Evolutionary conservation across 2,329 filamentous ascomycete species (phyloP).

Genomic region (Penicillium sp.): DNA sequence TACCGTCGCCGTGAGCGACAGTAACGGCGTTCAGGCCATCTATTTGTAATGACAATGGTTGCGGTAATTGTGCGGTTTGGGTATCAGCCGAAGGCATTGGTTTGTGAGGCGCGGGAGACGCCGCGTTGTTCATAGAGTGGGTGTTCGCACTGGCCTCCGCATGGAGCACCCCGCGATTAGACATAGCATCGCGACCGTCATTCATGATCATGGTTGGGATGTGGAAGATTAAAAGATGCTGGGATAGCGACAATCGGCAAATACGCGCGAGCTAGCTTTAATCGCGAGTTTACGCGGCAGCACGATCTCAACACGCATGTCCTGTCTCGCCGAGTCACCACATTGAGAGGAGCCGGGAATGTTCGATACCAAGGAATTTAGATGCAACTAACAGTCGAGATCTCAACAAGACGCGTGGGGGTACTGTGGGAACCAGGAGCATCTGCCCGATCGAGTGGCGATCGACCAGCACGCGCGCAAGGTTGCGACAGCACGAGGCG

Average conservation of each 20-base stretch:
- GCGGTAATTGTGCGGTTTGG: constrained; percentile 20
- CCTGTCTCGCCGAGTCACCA: constrained; percentile 20
- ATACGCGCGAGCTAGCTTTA: constrained; percentile 16
- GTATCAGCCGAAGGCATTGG: background rate
- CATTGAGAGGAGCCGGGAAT: constrained; percentile 21
- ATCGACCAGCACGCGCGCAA: constrained; percentile 25
- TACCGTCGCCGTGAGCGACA: constrained; percentile 8
- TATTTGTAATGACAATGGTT: constrained; percentile 20
- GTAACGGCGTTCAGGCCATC: constrained; percentile 17
- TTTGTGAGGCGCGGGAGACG: constrained; percentile 11
- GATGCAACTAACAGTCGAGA: constrained; percentile 14
- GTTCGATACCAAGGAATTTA: constrained; percentile 18
- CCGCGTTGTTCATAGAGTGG: constrained; percentile 12
- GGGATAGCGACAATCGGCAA: constrained; percentile 1
- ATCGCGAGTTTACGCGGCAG: constrained; percentile 18
- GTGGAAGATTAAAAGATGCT: background rate
- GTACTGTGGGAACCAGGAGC: constrained; percentile 11
- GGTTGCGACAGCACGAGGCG: constrained; percentile 22
- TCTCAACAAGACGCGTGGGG: constrained; percentile 14
- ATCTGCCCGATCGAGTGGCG: constrained; percentile 24
- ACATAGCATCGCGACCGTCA: constrained; percentile 10
- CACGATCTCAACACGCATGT: constrained; percentile 20
- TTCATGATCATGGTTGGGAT: constrained; percentile 13
- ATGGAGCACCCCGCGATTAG: constrained; percentile 18
- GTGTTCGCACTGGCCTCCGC: constrained; percentile 20